These are phyloP conservation scores for Colletotrichum sp. DNA, from an alignment of 2,329 filamentous ascomycete species.

Conservation along the genomic window DNA sequence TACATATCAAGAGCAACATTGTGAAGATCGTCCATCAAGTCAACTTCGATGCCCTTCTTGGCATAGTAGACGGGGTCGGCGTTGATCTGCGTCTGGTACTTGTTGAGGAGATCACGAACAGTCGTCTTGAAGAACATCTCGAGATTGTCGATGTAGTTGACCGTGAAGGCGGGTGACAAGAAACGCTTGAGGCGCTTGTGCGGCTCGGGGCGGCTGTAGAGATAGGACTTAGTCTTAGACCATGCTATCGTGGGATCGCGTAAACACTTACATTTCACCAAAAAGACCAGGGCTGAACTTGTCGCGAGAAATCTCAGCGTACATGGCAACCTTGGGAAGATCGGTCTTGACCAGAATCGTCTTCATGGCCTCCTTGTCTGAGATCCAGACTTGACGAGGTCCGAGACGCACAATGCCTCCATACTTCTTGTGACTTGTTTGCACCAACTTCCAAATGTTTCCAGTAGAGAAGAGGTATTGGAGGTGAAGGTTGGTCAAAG, in stretches of 20 bases:
- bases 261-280: constrained; percentile 23
- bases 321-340: constrained; percentile 27
- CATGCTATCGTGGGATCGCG: too few species aligned
- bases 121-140: constrained; percentile 25
- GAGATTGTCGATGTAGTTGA: constrained; percentile 28
- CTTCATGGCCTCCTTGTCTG: constrained; percentile 25
- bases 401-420: constrained; percentile 24
- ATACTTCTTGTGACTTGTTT: constrained; percentile 22
- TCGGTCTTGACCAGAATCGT: constrained; percentile 24
- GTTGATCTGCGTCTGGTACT: constrained; percentile 3
- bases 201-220: constrained; percentile 24
- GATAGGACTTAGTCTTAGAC: background rate
- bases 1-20: constrained; percentile 30
- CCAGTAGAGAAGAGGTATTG: constrained; percentile 25
- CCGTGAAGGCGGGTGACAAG: constrained; percentile 28
- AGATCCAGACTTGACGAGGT: constrained; percentile 26
- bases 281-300: constrained; percentile 23
- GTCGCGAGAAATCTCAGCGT: constrained; percentile 24
- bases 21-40: constrained; percentile 30
- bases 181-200: constrained; percentile 29
- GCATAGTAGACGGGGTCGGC: constrained; percentile 4
- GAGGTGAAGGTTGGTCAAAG: constrained; percentile 23
- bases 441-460: constrained; percentile 25
- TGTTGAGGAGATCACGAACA: constrained; percentile 13
- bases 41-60: constrained; percentile 23